phyloP scores from a whole-genome alignment of 2,329 filamentous ascomycete genomes.

The Fusarium cicatricum region DNA sequence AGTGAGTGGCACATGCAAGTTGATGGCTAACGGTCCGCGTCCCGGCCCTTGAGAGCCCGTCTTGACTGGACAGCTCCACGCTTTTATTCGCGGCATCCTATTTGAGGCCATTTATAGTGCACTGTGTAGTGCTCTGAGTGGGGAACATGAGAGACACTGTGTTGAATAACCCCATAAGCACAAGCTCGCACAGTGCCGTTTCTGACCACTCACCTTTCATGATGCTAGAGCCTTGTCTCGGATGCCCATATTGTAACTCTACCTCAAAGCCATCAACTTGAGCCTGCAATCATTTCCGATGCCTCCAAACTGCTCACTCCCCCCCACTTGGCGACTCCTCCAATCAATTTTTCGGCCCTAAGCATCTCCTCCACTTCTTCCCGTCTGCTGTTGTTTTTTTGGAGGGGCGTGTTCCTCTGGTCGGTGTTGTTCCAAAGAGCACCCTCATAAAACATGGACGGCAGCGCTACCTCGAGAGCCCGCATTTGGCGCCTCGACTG shows the following conservation, averaged over 20 bases:
- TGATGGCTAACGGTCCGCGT: constrained; percentile 1
- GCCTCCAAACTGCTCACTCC: constrained; percentile 31
- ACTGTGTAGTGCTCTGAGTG: constrained; percentile 19
- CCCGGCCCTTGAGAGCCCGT: neutral
- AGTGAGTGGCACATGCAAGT: constrained; percentile 9
- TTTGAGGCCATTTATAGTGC: constrained; percentile 24
- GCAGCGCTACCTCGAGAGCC: constrained; percentile 13
- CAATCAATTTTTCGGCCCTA: constrained; percentile 27
- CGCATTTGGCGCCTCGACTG: constrained; percentile 4
- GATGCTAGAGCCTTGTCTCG: constrained; percentile 22
- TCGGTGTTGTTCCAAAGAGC: constrained; percentile 13
- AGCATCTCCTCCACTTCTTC: constrained; percentile 24
- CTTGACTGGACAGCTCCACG: neutral
- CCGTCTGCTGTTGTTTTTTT: constrained; percentile 4
- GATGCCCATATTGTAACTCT: constrained; percentile 23
- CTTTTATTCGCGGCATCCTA: neutral
- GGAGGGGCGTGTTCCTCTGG: constrained; percentile 25
- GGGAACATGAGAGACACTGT: neutral
- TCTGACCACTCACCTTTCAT: constrained; percentile 16
- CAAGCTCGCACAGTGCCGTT: constrained; percentile 24
- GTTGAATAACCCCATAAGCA: too few relatives aligned
- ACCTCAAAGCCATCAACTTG: constrained; percentile 32
- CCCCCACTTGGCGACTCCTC: constrained; percentile 21
- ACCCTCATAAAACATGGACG: constrained; percentile 7
- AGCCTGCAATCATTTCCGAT: constrained; percentile 32